Evolutionary conservation across 768 basidiomycete species (phyloP), one percentile per base, ranked within the genome.

Genomic region (Agaricus bisporus): DNA sequence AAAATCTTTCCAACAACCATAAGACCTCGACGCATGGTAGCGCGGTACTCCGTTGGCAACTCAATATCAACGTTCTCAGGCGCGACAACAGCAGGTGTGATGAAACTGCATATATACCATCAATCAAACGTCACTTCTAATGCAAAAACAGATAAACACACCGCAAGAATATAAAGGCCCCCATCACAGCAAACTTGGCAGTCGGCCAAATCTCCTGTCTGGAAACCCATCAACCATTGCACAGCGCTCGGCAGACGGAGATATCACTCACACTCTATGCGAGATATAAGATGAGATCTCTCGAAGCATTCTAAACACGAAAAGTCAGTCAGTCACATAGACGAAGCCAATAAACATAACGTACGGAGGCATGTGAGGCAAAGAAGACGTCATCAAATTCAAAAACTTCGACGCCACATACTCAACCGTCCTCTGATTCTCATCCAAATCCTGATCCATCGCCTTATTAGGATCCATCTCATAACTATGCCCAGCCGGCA

Each of bases 81-180:
- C 0, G 88, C 74, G 7, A 95, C 90, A 28, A 98, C 82, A 0
- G 92, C 90, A 37, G 95, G 95, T 36, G 88, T 91, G 55, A 95
- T 91, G 66, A 95, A 95, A 43, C 90, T 93, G n/a, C n/a, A 44
- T 3, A 41, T n/a, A 14, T 20, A 15, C 15, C 39, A n/a, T 46
- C n/a, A 29, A 47, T 41, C 28, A 41, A 47, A 22, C 22, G 22
- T 4, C 3, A 25, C 20, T n/a, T 15, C 5, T 1, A 25, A 22
- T 39, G 38, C 20, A n/a, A 8, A 39, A 4, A 15, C 36, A 28
- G 29, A 18, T 32, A 32, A 12, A 48, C 65, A 18, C 54, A 87
- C 82, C 94, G 80, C 41, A 98, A 73, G 64, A 98, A 97, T 56
- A 98, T 86, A 72, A 97, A 93, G 10, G 92, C 90, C 20, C 92